A percentile compares a stretch with the other conserved stretches of the same genome.
Evolutionary conservation across 139 green algal genomes (phyloP).

Genomic region (Desmodesmus armatus): DNA sequence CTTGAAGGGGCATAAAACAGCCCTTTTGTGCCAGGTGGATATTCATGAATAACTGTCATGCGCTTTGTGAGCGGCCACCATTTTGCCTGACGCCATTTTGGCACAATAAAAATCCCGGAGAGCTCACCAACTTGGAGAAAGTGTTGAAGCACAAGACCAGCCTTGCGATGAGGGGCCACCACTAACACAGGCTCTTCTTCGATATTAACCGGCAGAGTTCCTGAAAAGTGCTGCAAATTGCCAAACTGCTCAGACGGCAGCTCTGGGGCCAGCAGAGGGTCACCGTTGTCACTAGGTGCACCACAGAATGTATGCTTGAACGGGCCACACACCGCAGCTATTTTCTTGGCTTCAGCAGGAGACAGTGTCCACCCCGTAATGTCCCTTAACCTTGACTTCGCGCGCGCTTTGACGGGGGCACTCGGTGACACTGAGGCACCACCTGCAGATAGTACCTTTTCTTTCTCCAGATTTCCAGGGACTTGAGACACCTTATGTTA

Average conservation of each 20-base stretch:
- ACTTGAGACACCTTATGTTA: too few species aligned
- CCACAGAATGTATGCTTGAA: too few species aligned
- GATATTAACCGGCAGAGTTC: not conserved
- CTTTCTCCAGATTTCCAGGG: too few species aligned
- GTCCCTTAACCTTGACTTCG: too few species aligned
- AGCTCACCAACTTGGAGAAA: not conserved
- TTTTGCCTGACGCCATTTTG: not conserved
- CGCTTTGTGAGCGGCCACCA: not conserved
- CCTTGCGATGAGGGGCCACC: not conserved
- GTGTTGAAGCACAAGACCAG: not conserved
- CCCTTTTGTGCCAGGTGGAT: not conserved
- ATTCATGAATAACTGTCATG: not conserved
- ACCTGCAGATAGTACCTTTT: too few species aligned
- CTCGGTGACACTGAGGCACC: too few species aligned
- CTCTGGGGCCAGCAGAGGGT: too few species aligned
- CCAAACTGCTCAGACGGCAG: not conserved
- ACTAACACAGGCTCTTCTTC: not conserved
- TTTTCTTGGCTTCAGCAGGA: too few species aligned
- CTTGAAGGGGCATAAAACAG: slow-evolving; percentile 53
- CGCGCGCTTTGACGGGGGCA: too few species aligned
- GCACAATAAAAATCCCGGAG: not conserved
- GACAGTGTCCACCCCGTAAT: too few species aligned
- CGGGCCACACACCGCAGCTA: too few species aligned
- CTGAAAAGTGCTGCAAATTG: not conserved
- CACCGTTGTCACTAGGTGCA: too few species aligned